Evolutionary conservation across 495 filamentous ascomycete species (phyloP).

Genomic region (Penicillium atrosanguineum): DNA sequence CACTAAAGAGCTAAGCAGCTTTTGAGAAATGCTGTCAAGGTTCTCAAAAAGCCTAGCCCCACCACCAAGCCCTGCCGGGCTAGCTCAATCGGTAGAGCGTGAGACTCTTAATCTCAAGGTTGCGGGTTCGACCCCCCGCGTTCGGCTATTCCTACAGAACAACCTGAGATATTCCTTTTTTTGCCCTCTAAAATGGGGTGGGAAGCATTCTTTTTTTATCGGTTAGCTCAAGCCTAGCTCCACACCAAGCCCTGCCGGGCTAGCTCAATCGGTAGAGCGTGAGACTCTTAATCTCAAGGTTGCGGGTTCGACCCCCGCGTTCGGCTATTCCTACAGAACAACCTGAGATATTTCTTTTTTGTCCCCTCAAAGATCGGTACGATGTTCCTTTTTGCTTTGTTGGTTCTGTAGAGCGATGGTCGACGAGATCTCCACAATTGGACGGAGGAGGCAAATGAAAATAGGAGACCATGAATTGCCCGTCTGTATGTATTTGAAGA

Average conservation of each 20-base stretch:
- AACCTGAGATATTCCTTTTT: conserved; percentile 24
- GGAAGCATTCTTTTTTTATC: too few relatives aligned
- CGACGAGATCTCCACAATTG: too few relatives aligned
- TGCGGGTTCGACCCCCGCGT: conserved; percentile 59
- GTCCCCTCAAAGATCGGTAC: too few relatives aligned
- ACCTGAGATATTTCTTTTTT: conserved; percentile 7
- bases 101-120: conserved; percentile 61
- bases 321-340: conserved; percentile 41
- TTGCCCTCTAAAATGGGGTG: neutral
- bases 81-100: conserved; percentile 63
- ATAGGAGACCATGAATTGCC: too few relatives aligned
- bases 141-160: conserved; percentile 37
- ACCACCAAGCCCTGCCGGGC: conserved; percentile 35
- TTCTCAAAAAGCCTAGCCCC: too few relatives aligned
- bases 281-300: conserved; percentile 61
- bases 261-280: conserved; percentile 63
- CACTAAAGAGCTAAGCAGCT: too few relatives aligned
- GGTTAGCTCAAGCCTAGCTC: too few relatives aligned
- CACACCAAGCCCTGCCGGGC: conserved; percentile 35
- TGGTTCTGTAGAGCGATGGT: too few relatives aligned
- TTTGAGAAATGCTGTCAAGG: too few relatives aligned
- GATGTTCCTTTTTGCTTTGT: too few relatives aligned
- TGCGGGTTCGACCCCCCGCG: conserved; percentile 58
- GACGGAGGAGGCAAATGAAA: too few relatives aligned
- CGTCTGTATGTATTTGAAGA: too few relatives aligned